Evolutionary conservation across 2,329 filamentous ascomycete genomes (phyloP), one percentile per base, ranked within the genome.

Genomic region (Arthrobotrys musiformis): DNA sequence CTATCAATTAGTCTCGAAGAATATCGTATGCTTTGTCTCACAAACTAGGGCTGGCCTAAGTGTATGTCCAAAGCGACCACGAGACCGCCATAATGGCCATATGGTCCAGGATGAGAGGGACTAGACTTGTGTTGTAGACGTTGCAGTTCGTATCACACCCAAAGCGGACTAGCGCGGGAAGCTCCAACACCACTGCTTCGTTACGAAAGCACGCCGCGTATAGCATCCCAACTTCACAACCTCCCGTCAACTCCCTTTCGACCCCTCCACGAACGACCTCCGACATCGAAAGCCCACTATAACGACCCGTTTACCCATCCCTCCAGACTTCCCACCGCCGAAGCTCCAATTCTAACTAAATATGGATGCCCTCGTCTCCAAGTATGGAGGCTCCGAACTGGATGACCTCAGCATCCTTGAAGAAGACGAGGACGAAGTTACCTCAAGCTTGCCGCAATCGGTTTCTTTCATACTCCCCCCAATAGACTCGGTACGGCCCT

Each of bases 381-480:
- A 91, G 85, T 98, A 98, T 89, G 93, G 91, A 86, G 90, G 91
- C 82, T 90, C 93, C 82, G 86, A 89, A 81, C 88, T 91, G 82
- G 92, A 96, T 85, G 88, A 89, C 81, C 89, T 90, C 82, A 86
- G 88, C 64, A 33, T 72, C 15, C 13, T 66, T 28, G 74, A 74
- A 44, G 78, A 80, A 15, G 88, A 91, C 81, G 88, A 93, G 83
- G 90, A 93, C 81, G 88, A 92, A 83, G 86, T 86, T 82, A 90
- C 93, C 82, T 87, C 89, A 81, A 86, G 89, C 80, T 91, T 93
- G 82, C 90, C 90, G 81, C 88, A 97, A 81, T 94, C 93, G 66
- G 89, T 97, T 84, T 96, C 94, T 85, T 99, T 99, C 85, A 92
- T 93, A 82, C 91, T 99, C 85, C 95, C 95, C 70, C 94, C 95